These are phyloP conservation scores for Candida vaughaniae DNA, from an alignment of 805 yeast species.

Conservation along the genomic window DNA sequence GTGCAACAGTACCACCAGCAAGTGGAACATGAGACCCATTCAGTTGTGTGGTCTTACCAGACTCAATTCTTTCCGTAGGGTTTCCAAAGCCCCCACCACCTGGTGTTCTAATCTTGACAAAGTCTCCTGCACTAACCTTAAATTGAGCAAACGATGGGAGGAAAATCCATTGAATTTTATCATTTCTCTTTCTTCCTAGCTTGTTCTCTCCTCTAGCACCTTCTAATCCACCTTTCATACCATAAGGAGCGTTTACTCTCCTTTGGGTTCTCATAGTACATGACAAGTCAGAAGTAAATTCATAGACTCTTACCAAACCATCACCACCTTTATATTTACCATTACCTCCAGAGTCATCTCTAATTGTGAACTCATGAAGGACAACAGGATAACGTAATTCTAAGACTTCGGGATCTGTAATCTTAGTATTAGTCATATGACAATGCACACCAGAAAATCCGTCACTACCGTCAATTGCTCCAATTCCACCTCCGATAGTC, in stretches of 20 bases:
- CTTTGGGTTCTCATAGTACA: conserved; percentile 16
- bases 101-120: conserved; percentile 66
- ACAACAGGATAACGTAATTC: conserved; percentile 15
- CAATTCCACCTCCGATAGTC: conserved; percentile 13
- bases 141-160: conserved; percentile 67
- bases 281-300: conserved; percentile 13
- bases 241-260: conserved; percentile 17
- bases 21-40: neutral
- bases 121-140: conserved; percentile 56
- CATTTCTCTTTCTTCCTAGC: conserved; percentile 27
- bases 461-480: conserved; percentile 10
- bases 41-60: neutral
- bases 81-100: conserved; percentile 73
- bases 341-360: conserved; percentile 14
- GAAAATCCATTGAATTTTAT: conserved; percentile 16
- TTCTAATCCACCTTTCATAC: conserved; percentile 27
- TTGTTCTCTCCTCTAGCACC: conserved; percentile 36
- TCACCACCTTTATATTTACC: conserved; percentile 17
- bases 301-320: conserved; percentile 15
- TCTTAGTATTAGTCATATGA: conserved; percentile 39
- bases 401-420: conserved; percentile 17
- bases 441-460: conserved; percentile 34
- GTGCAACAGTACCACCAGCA: neutral
- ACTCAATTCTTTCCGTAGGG: neutral
- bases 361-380: conserved; percentile 11